Evolutionary conservation across 2,329 filamentous ascomycete genomes (phyloP).

Genomic region (Colletotrichum sublineola): DNA sequence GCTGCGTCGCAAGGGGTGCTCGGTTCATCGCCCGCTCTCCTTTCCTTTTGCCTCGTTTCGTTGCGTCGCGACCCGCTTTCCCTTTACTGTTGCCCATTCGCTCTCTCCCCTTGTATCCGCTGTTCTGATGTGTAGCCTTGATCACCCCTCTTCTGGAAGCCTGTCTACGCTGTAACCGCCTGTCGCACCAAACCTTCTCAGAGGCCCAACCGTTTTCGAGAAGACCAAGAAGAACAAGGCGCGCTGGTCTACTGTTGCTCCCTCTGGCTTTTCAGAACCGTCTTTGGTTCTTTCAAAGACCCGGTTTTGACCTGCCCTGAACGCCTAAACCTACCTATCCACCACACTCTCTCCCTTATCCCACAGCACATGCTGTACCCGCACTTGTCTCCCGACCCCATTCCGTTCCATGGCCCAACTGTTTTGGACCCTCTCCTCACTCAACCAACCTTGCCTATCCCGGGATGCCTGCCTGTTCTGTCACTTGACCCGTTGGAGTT

Average conservation of each 20-base stretch:
- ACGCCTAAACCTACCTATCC: not conserved
- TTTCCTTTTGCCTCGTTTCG: constrained; percentile 33
- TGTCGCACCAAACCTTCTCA: constrained; percentile 23
- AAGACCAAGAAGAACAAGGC: constrained; percentile 19
- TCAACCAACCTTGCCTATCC: constrained; percentile 28
- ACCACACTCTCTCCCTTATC: not conserved
- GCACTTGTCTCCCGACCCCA: not conserved
- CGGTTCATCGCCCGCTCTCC: constrained; percentile 33
- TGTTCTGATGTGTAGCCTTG: not conserved
- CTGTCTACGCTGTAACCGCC: constrained; percentile 17
- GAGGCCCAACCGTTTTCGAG: constrained; percentile 24
- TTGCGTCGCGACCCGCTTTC: constrained; percentile 33
- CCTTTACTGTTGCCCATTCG: constrained; percentile 1
- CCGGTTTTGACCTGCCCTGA: constrained; percentile 5
- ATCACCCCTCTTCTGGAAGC: constrained; percentile 28
- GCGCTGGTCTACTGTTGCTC: not conserved
- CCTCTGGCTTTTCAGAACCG: constrained; percentile 9
- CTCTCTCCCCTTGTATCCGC: not conserved
- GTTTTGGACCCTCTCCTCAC: constrained; percentile 34
- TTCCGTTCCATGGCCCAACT: constrained; percentile 21
- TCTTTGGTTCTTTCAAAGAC: not conserved
- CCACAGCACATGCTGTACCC: not conserved
- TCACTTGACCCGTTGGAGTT: constrained; percentile 40
- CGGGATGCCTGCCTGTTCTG: constrained; percentile 39
- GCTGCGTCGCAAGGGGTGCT: constrained; percentile 36